Conservation (phyloP, 176 grass and related monocot species). For the Aechmea fasciata region DNA sequence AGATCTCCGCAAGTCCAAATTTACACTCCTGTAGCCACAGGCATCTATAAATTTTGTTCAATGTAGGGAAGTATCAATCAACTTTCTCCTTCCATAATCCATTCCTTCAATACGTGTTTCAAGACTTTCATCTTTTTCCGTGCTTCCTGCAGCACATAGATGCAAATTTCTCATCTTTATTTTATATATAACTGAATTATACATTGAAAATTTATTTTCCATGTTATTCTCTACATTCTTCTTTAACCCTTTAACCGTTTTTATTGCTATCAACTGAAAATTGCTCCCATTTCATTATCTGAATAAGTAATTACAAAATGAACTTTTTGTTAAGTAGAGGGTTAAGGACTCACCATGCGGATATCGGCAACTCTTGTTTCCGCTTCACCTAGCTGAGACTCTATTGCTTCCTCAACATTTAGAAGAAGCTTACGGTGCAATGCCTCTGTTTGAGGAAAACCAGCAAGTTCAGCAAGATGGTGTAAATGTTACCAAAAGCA, state of each 20-base stretch:
- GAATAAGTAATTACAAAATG: too few relatives aligned
- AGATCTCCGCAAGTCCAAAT: conserved; percentile 4
- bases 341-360: conserved; percentile 40
- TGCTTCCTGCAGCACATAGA: conserved; percentile 35
- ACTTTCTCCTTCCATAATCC: conserved; percentile 40
- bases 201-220: too few relatives aligned
- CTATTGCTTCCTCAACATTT: conserved; percentile 54
- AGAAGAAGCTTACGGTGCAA: conserved; percentile 63
- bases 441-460: conserved; percentile 34
- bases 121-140: conserved; percentile 56
- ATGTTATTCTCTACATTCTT: too few relatives aligned
- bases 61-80: conserved; percentile 13
- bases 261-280: too few relatives aligned
- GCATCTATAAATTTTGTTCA: conserved; percentile 14
- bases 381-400: conserved; percentile 51
- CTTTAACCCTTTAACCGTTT: too few relatives aligned
- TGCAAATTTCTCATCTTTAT: background rate
- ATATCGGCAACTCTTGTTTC: conserved; percentile 54
- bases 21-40: background rate
- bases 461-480: conserved; percentile 12
- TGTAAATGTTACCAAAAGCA: background rate
- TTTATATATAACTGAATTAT: background rate
- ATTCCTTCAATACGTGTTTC: conserved; percentile 51
- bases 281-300: too few relatives aligned
- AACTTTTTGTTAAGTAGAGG: background rate